These are phyloP conservation scores for Trichosphaerium sp. DNA, from an alignment of 78 protist genomes.

Conservation along the genomic window DNA sequence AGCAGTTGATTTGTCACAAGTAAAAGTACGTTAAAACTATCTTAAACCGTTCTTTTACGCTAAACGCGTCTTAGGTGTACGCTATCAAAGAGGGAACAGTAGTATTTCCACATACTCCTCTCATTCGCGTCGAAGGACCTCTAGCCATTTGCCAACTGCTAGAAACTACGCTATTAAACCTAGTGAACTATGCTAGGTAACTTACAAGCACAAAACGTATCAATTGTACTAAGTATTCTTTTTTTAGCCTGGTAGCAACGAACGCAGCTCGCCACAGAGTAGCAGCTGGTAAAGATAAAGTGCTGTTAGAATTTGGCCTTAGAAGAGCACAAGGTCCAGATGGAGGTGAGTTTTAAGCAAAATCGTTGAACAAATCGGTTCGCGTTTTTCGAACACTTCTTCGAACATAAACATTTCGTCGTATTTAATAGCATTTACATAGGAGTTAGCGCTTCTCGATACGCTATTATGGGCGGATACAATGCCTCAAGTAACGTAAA, in stretches of 20 bases:
- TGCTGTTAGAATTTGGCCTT: slow-evolving; percentile 81
- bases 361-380: too few species aligned
- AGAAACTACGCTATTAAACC: slow-evolving; percentile 77
- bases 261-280: slow-evolving; percentile 78
- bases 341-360: slow-evolving; percentile 60
- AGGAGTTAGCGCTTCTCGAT: slow-evolving; percentile 72
- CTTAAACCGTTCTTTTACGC: background rate
- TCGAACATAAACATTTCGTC: too few species aligned
- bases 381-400: too few species aligned
- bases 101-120: slow-evolving; percentile 69
- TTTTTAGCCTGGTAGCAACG: slow-evolving; percentile 70
- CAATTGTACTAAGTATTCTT: too few species aligned
- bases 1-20: background rate
- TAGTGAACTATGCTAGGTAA: slow-evolving; percentile 76
- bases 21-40: slow-evolving; percentile 12
- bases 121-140: slow-evolving; percentile 83
- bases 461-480: slow-evolving; percentile 78
- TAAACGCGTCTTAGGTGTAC: slow-evolving; percentile 14
- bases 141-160: slow-evolving; percentile 77
- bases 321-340: slow-evolving; percentile 87
- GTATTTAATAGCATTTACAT: too few species aligned
- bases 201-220: too few species aligned
- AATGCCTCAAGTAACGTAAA: slow-evolving; percentile 71
- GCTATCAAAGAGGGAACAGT: slow-evolving; percentile 70
- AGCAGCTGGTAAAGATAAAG: slow-evolving; percentile 55